A percentile compares a stretch with the other conserved stretches of the same genome.
Evolutionary conservation across 345 rosid genomes (phyloP).

Genomic region (Hypericum perforatum): DNA sequence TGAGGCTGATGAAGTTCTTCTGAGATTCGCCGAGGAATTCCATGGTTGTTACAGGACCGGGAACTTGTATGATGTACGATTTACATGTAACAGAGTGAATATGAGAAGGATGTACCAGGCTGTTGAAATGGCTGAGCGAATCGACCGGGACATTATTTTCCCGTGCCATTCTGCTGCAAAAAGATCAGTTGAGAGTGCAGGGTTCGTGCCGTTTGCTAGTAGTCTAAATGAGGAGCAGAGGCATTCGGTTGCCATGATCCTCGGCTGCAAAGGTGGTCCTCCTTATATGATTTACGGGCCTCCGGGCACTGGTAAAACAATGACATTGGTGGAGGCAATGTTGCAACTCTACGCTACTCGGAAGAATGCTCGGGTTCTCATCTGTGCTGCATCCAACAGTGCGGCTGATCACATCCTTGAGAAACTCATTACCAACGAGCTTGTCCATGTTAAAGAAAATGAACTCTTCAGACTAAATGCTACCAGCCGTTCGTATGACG

Average conservation of each 20-base stretch:
- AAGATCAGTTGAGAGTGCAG: constrained; percentile 41
- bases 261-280: constrained; percentile 75
- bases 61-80: constrained; percentile 56
- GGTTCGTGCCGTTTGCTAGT: constrained; percentile 45
- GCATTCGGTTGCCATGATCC: constrained; percentile 57
- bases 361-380: constrained; percentile 44
- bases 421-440: constrained; percentile 41
- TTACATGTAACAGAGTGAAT: constrained; percentile 57
- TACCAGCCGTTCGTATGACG: constrained; percentile 56
- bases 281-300: constrained; percentile 88
- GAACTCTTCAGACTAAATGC: constrained; percentile 89
- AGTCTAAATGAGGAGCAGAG: constrained; percentile 74
- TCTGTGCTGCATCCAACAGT: constrained; percentile 86
- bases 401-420: constrained; percentile 84
- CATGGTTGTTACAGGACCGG: constrained; percentile 36
- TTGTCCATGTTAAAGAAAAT: constrained; percentile 33
- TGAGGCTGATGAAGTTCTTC: constrained; percentile 73
- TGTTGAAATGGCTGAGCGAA: constrained; percentile 41
- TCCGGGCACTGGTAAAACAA: constrained; percentile 96
- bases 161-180: constrained; percentile 36
- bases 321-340: constrained; percentile 72
- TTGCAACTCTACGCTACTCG: constrained; percentile 53
- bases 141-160: constrained; percentile 47
- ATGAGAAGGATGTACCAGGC: constrained; percentile 76
- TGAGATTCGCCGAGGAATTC: constrained; percentile 52